Conservation (phyloP, 1,284 basidiomycete species). For the Trichosporon inkin region DNA sequence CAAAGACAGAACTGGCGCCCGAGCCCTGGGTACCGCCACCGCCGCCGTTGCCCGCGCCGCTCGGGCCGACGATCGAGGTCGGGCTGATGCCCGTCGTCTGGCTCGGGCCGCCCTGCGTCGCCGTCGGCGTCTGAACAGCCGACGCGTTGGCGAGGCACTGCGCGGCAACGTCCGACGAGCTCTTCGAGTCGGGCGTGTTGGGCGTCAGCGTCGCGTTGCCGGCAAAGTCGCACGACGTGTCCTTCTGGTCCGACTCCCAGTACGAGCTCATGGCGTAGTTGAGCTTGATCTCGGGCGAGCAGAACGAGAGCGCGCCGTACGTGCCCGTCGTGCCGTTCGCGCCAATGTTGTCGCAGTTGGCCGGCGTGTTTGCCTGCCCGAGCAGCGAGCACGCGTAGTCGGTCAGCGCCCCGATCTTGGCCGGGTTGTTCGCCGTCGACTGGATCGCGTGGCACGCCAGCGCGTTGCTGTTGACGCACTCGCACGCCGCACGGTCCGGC, state of each 20-base stretch:
- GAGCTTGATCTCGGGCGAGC: slow-evolving; percentile 65
- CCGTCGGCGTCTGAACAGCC: slow-evolving; percentile 13
- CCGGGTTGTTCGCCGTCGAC: slow-evolving; percentile 60
- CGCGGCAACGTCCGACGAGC: slow-evolving; percentile 10
- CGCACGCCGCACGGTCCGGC: slow-evolving; percentile 72
- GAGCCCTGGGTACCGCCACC: neutral
- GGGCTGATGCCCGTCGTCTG: neutral
- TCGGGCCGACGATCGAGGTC: neutral
- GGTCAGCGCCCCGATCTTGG: slow-evolving; percentile 64
- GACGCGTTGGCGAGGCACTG: slow-evolving; percentile 15
- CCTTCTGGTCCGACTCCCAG: slow-evolving; percentile 64
- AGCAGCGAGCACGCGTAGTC: slow-evolving; percentile 65
- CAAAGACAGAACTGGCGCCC: slow-evolving; percentile 1
- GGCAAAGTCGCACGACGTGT: slow-evolving; percentile 60
- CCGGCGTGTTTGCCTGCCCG: slow-evolving; percentile 57
- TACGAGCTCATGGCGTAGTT: slow-evolving; percentile 78
- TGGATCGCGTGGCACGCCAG: slow-evolving; percentile 70
- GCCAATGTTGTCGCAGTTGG: slow-evolving; percentile 60
- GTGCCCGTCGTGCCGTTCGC: slow-evolving; percentile 67
- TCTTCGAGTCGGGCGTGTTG: neutral
- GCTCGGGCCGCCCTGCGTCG: neutral
- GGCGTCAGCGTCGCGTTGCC: slow-evolving; percentile 66
- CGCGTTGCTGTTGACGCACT: slow-evolving; percentile 62
- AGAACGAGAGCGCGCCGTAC: slow-evolving; percentile 71
- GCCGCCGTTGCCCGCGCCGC: neutral